phyloP scores from a whole-genome alignment of 2,329 filamentous ascomycete species.

The Ceratocystis harringtonii region DNA sequence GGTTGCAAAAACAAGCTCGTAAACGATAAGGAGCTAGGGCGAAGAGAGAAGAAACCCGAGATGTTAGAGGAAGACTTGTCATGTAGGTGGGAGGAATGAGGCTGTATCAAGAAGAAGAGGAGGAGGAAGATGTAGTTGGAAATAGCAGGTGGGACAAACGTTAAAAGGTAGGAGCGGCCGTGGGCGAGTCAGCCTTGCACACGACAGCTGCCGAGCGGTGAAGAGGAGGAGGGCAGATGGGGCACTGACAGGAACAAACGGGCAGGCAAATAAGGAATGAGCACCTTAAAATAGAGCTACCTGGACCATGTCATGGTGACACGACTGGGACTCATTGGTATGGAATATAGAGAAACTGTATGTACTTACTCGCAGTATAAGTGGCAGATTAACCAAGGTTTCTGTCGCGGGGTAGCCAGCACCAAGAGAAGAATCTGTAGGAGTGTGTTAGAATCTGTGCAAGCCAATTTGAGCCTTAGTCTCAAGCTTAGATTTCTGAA shows the following conservation, averaged over 20 bases:
- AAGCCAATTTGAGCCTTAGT: background rate
- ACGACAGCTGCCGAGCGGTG: background rate
- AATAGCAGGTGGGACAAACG: background rate
- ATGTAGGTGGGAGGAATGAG: background rate
- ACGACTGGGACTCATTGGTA: background rate
- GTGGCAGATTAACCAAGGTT: slow-evolving; percentile 20
- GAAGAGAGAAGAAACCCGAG: slow-evolving; percentile 20
- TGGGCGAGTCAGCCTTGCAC: background rate
- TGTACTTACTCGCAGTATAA: slow-evolving; percentile 19
- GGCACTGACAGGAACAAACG: background rate
- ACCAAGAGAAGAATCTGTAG: slow-evolving; percentile 20
- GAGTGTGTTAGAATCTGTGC: background rate
- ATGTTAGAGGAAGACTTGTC: no score
- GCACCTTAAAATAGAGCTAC: background rate
- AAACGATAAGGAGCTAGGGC: slow-evolving; percentile 25
- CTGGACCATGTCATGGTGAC: background rate
- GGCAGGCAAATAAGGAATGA: background rate
- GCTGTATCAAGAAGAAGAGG: background rate
- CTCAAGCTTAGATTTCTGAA: background rate
- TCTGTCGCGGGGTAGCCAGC: slow-evolving; percentile 21
- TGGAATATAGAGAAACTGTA: background rate
- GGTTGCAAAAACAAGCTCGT: slow-evolving; percentile 26
- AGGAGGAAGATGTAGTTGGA: background rate
- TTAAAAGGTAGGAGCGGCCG: background rate
- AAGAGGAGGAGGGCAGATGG: background rate